Conservation (phyloP, 2,329 filamentous ascomycete species). For the Pyricularia grisea region DNA sequence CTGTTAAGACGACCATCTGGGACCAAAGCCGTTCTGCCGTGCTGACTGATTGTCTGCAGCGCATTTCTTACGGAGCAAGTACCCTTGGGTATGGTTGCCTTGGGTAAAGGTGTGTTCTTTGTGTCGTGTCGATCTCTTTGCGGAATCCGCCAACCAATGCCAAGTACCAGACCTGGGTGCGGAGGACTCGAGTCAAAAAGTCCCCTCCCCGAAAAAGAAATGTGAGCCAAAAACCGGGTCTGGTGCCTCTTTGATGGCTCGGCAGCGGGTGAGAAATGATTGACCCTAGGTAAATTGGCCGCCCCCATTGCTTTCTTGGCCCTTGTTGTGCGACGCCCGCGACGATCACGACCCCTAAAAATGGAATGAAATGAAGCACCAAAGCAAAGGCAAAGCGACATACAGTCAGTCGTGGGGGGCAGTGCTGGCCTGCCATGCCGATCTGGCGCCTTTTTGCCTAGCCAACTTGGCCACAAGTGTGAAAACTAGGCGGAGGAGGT, state of each 20-base stretch:
- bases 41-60: not conserved
- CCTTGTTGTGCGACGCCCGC: not conserved
- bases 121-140: not conserved
- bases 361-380: not conserved
- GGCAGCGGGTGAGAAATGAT: not conserved
- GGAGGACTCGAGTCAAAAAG: not conserved
- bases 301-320: not conserved
- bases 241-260: not conserved
- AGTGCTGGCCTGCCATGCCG: not conserved
- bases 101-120: not conserved
- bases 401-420: not conserved
- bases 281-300: too few relatives aligned
- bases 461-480: not conserved
- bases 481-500: not conserved
- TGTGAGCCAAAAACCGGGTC: not conserved
- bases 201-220: not conserved
- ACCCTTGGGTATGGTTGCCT: not conserved
- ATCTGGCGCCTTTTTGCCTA: not conserved
- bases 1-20: not conserved
- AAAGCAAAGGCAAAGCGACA: not conserved
- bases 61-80: not conserved
- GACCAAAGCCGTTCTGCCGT: not conserved
- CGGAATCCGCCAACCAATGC: not conserved
- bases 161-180: not conserved
- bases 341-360: conserved; percentile 1